Base-by-base conservation (phyloP, 768 basidiomycete species). In the Xerocomellus chrysenteron region DNA sequence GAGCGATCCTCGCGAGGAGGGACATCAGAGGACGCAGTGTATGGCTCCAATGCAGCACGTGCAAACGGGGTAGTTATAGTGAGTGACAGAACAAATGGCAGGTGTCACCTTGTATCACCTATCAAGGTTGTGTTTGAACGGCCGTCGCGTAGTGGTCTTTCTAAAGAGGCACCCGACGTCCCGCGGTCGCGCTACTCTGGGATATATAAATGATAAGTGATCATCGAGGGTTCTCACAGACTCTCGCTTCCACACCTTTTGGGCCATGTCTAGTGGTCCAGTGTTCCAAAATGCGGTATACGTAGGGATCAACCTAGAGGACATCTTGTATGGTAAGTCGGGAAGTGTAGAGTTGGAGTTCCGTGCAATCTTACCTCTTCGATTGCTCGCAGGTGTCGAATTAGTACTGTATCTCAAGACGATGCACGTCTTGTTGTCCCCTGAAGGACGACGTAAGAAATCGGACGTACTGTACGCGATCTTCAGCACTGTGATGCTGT, bases 401-500 rank as follows among this genome's bases (percentile, higher is more conserved):
- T 26, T 69, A 5, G 61, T 68, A 24, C 39, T 69, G 16, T 70
- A 70, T 44, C 44, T 70, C 48, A 64, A 52, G 49, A 64, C 66
- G 46, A 64, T 70, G 59, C 58, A 52, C 6, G 50, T 47, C 44
- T 24, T 67, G 50, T 26, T 71, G 43, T 57, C 16, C 19, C 19
- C 44, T 0, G 44, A 43, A 14, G 16, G 2, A 9, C 46, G 33
- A 17, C 55, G 30, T 11, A 54, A 50, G 28, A 56, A n/a, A 30
- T 53, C 50, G 0, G 61, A 67, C 44, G 24, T 48, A 11, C 64
- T 72, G n/a, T 68, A 67, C 9, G 62, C 55, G 17, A 11, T 52
- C 28, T 72, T 70, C 47, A 70, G 68, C 51, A 70, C 26, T 11
- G 52, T 56, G 28, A 59, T 73, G 59, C 45, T 75, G 9, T 12